A percentile compares a stretch with the other conserved stretches of the same genome.
phyloP scores from a whole-genome alignment of 225 moss, liverwort and hornwort species.

The Antitrichia curtipendula region DNA sequence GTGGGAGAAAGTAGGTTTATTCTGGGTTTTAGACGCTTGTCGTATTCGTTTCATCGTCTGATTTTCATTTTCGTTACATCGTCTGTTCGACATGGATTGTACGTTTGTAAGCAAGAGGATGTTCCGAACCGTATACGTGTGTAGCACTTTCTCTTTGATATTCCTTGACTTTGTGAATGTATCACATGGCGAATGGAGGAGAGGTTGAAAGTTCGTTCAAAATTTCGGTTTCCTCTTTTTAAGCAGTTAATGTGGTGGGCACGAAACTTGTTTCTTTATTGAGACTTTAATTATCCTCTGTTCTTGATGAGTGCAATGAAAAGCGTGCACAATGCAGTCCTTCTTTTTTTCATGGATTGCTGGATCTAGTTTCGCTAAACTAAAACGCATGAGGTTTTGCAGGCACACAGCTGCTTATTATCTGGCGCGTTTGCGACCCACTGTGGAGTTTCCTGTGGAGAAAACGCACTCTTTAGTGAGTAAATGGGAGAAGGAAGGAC shows the following conservation, averaged over 20 bases:
- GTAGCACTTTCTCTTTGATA: neutral
- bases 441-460: neutral
- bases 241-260: constrained; percentile 68
- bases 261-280: neutral
- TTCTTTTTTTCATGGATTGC: neutral
- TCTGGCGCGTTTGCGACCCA: constrained; percentile 23
- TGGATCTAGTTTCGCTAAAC: constrained; percentile 8
- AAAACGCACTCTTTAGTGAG: constrained; percentile 6
- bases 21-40: neutral
- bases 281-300: neutral
- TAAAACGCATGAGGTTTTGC: constrained; percentile 6
- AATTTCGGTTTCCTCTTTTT: constrained; percentile 62
- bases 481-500: constrained; percentile 51
- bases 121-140: neutral
- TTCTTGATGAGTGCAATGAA: neutral
- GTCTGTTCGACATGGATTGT: neutral
- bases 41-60: neutral
- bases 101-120: neutral
- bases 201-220: constrained; percentile 53
- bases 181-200: constrained; percentile 78
- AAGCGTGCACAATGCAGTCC: neutral
- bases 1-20: neutral
- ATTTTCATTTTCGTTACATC: neutral
- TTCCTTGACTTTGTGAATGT: constrained; percentile 16
- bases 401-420: constrained; percentile 59